These are phyloP conservation scores for Trichosporon sp. DNA, from an alignment of 1,284 basidiomycete genomes.

Conservation along the genomic window DNA sequence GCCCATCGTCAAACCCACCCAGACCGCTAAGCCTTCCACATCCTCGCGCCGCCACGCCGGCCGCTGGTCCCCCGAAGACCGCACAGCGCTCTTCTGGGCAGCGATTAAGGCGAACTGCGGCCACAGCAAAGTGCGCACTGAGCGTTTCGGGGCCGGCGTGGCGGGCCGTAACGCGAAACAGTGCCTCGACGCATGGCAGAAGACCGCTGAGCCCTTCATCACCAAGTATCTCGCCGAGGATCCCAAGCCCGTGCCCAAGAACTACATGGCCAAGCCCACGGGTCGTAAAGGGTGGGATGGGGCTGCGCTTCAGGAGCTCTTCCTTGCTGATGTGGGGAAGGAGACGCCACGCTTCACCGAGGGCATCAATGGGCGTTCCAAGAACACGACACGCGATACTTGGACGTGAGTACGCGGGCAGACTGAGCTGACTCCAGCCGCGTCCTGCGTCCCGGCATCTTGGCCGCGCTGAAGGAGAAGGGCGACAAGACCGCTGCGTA, in stretches of 20 bases:
- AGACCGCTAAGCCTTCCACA: background rate
- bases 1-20: background rate
- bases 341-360: background rate
- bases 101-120: background rate
- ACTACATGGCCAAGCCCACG: background rate
- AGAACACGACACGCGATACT: background rate
- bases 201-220: constrained; percentile 4
- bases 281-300: background rate
- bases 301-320: background rate
- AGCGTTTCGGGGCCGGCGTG: background rate
- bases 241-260: background rate
- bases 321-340: background rate
- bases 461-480: background rate
- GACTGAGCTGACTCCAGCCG: background rate
- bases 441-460: background rate
- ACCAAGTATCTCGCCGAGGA: background rate
- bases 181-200: constrained; percentile 6
- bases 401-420: background rate
- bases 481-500: background rate
- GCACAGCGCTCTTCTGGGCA: background rate
- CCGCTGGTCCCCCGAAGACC: constrained; percentile 6
- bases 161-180: background rate
- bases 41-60: background rate
- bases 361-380: background rate
- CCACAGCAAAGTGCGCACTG: background rate